Conservation (phyloP, 805 yeast genomes). For the Kodamaea lidongshanica region DNA sequence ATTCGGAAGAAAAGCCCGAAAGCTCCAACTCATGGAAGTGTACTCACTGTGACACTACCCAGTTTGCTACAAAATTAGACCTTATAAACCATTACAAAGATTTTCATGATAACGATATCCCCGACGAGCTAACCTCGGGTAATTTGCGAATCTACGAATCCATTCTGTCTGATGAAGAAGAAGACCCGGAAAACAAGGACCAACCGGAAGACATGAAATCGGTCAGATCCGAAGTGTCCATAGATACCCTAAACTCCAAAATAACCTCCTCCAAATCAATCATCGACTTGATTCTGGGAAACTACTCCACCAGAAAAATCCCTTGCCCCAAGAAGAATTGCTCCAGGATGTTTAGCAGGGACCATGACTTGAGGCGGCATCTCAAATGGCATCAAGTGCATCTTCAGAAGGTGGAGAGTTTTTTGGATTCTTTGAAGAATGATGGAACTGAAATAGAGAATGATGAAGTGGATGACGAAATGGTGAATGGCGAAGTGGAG, state of each 20-base stretch:
- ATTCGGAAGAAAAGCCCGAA: conserved; percentile 40
- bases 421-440: conserved; percentile 20
- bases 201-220: neutral
- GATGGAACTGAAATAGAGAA: conserved; percentile 7
- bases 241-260: conserved; percentile 7
- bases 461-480: conserved; percentile 6
- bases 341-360: conserved; percentile 45
- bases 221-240: conserved; percentile 4
- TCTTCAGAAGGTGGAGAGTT: conserved; percentile 23
- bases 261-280: conserved; percentile 14
- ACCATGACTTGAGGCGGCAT: conserved; percentile 45
- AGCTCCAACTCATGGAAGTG: conserved; percentile 66
- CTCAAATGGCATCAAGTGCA: conserved; percentile 46
- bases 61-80: conserved; percentile 52
- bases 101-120: conserved; percentile 40
- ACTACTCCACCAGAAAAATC: conserved; percentile 29
- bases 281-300: conserved; percentile 32
- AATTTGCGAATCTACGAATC: conserved; percentile 6
- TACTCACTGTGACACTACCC: conserved; percentile 40
- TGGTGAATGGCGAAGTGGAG: neutral
- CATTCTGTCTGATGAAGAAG: conserved; percentile 8
- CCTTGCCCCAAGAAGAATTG: conserved; percentile 49
- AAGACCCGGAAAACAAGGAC: conserved; percentile 3
- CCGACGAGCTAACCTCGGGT: conserved; percentile 20
- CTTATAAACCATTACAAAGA: conserved; percentile 50